Evolutionary conservation across 345 rosid species (phyloP), one percentile per base, ranked within the genome.

Genomic region (Lepidium africanum): DNA sequence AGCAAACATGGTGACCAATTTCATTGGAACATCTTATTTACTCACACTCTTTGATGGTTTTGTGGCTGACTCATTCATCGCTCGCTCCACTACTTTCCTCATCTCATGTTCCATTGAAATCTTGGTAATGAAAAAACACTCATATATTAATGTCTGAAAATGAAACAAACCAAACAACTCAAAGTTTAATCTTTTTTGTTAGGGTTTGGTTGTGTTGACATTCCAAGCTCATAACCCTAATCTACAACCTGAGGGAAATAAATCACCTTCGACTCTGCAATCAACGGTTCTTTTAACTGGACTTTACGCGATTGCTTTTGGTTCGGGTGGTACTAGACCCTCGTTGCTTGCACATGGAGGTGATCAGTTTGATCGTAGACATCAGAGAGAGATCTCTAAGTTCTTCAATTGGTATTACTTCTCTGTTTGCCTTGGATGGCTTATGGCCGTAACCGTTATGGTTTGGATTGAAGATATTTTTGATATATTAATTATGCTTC

Each of bases 391-490:
- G 5, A 51, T 85, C 58, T 86, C 89, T 0, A 59, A 78, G 7
- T 88, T 73, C 76, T 85, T 88, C 79, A 85, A 70, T 47, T 85
- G 88, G 89, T 84, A 62, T 66, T 84, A 77, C 69, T 84, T 88
- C 63, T 73, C 81, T 12, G 32, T 84, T 0, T 78, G 84, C 45
- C 23, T 62, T 0, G 94, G 91, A 9, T 82, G 86, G 48, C 74
- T 84, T 5, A 7, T 85, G 19, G 70, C 82, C 0, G 58, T 75
- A 3, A 82, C 85, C 8, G 12, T 79, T 7, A 75, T 84, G 85
- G 78, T 69, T 3, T 82, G 87, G 89, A 74, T 84, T 7, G 59
- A 78, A 70, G 89, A 88, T 14, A 70, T 78, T 32, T 82, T 80
- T 43, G 56, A 16, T 41, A 58, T 77, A 19, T 80, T 82, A 1